Percentiles rank a stretch among this genome's conserved stretches.
phyloP scores from a whole-genome alignment of 225 moss, liverwort and hornwort genomes.

The Polytrichum commune region DNA sequence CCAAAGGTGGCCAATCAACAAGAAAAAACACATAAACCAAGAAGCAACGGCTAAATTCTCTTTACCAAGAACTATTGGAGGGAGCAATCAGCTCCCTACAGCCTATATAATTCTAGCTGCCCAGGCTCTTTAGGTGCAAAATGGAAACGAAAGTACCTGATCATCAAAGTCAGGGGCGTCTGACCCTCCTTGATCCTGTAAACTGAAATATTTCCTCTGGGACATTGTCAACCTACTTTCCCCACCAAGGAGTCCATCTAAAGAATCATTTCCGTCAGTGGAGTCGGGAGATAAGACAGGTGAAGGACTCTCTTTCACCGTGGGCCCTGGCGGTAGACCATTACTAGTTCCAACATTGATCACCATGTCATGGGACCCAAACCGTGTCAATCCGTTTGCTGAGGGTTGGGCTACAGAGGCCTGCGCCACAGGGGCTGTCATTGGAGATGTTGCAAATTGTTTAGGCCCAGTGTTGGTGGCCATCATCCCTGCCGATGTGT shows the following conservation, averaged over 20 bases:
- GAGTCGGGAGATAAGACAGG: conserved; percentile 42
- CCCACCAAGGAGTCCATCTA: conserved; percentile 24
- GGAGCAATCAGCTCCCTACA: too few species aligned
- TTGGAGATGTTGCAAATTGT: conserved; percentile 24
- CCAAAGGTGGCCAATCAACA: too few species aligned
- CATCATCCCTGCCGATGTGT: conserved; percentile 21
- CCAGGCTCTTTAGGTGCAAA: neutral
- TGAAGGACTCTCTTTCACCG: conserved; percentile 26
- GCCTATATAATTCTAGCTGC: too few species aligned
- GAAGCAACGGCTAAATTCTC: too few species aligned
- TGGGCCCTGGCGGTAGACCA: conserved; percentile 17
- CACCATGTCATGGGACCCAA: conserved; percentile 44
- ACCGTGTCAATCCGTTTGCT: conserved; percentile 31
- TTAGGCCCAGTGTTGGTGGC: conserved; percentile 15
- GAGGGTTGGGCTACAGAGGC: conserved; percentile 16
- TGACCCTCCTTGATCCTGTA: conserved; percentile 24
- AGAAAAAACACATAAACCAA: too few species aligned
- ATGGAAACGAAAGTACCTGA: conserved; percentile 29
- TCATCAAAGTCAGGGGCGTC: conserved; percentile 33
- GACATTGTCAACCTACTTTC: conserved; percentile 35
- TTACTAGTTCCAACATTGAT: conserved; percentile 25
- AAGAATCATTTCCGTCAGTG: conserved; percentile 32
- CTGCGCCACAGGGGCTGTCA: conserved; percentile 17
- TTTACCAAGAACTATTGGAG: too few species aligned
- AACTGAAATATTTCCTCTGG: conserved; percentile 36